Evolutionary conservation across 371 early-diverging fungal species (phyloP).

Genomic region (Apophysomyces sp.): DNA sequence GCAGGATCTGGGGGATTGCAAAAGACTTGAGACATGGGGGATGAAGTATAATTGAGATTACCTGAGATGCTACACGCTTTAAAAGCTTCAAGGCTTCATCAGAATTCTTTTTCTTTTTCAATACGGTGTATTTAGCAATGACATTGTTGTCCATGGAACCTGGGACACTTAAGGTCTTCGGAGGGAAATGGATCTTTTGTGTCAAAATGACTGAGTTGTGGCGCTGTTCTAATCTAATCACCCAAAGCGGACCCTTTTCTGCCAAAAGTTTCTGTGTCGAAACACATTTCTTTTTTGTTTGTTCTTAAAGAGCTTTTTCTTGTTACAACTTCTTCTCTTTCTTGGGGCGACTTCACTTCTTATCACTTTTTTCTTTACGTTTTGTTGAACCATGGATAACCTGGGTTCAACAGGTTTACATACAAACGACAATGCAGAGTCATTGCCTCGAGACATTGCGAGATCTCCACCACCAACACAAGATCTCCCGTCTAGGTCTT

Average conservation of each 20-base stretch:
- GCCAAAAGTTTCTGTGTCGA: conserved; percentile 2
- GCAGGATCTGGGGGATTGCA: conserved; percentile 42
- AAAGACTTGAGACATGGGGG: neutral
- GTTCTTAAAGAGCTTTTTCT: too few species aligned
- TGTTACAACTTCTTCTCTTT: neutral
- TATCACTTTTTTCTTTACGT: too few species aligned
- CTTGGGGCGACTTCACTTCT: neutral
- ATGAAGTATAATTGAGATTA: neutral
- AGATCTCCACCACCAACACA: conserved; percentile 7
- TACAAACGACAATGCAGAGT: conserved; percentile 11
- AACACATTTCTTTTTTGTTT: too few species aligned
- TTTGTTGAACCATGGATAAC: neutral
- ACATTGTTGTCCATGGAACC: conserved; percentile 1
- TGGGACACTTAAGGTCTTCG: neutral
- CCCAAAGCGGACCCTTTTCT: neutral
- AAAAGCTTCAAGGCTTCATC: conserved; percentile 32
- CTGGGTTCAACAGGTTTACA: neutral
- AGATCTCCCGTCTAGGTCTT: conserved; percentile 48
- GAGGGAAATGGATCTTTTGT: too few species aligned
- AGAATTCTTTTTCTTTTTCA: neutral
- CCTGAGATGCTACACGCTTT: conserved; percentile 34
- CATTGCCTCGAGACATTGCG: conserved; percentile 5
- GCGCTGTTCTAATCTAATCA: conserved; percentile 16
- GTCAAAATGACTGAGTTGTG: conserved; percentile 58
- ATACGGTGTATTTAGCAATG: neutral